Percentiles rank a stretch among this genome's conserved stretches.
Conservation (phyloP, 306 rosid genomes). For the Echinosophora koreensis region DNA sequence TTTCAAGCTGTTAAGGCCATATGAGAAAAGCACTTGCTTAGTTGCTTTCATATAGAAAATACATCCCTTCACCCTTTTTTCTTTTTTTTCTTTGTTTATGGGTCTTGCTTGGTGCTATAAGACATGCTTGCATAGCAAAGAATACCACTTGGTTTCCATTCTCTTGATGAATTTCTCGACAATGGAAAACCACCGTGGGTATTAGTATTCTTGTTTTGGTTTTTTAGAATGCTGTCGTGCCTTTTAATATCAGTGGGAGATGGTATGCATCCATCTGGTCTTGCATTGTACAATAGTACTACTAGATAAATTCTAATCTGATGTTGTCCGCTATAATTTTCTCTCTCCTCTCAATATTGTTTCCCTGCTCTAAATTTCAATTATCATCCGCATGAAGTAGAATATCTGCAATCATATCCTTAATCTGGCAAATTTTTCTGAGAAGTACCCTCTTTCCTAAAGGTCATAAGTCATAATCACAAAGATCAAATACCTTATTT, state of each 20-base stretch:
- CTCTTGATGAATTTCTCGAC: slow-evolving; percentile 46
- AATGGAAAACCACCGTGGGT: slow-evolving; percentile 57
- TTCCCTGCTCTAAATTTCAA: slow-evolving; percentile 5
- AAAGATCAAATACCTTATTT: neutral
- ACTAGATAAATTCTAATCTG: slow-evolving; percentile 38
- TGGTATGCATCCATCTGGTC: slow-evolving; percentile 46
- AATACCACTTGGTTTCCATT: slow-evolving; percentile 54
- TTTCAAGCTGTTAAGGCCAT: slow-evolving; percentile 75
- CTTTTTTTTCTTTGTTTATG: neutral
- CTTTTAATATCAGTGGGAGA: slow-evolving; percentile 45
- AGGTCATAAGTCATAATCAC: slow-evolving; percentile 11
- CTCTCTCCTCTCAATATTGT: slow-evolving; percentile 18
- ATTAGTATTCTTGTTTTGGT: slow-evolving; percentile 35
- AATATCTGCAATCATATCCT: slow-evolving; percentile 21
- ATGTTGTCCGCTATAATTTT: slow-evolving; percentile 29
- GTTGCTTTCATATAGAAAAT: slow-evolving; percentile 35
- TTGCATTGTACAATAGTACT: slow-evolving; percentile 51
- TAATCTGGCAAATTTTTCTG: slow-evolving; percentile 22
- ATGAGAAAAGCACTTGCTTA: slow-evolving; percentile 43
- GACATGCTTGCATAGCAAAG: slow-evolving; percentile 47
- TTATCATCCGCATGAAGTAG: slow-evolving; percentile 13
- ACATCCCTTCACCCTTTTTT: neutral
- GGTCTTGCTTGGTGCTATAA: slow-evolving; percentile 36
- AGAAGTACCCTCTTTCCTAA: neutral
- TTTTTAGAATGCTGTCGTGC: slow-evolving; percentile 39